A percentile compares a stretch with the other conserved stretches of the same genome.
Evolutionary conservation across 495 filamentous ascomycete genomes (phyloP).

Genomic region (Aspergillus nidulans): DNA sequence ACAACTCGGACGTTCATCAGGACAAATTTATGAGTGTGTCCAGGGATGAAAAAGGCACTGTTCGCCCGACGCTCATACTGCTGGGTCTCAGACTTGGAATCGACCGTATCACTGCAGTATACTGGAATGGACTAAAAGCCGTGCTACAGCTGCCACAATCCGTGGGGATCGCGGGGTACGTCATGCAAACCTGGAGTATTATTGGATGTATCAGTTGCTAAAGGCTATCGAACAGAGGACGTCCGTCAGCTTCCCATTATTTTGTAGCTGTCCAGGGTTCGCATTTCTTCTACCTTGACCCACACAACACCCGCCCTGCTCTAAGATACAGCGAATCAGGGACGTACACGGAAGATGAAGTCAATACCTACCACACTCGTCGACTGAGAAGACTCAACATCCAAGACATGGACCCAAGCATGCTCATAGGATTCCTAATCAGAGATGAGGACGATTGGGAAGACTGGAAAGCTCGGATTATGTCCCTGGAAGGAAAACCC

Average conservation of each 20-base stretch:
- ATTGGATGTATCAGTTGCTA: neutral
- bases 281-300: constrained; percentile 91
- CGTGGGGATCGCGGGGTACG: constrained; percentile 92
- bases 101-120: constrained; percentile 86
- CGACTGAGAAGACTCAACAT: constrained; percentile 77
- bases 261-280: constrained; percentile 93
- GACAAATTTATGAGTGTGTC: constrained; percentile 77
- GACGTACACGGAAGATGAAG: constrained; percentile 63
- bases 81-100: constrained; percentile 87
- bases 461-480: constrained; percentile 68
- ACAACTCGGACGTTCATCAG: constrained; percentile 88
- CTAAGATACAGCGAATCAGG: constrained; percentile 53
- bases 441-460: constrained; percentile 76
- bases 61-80: constrained; percentile 83
- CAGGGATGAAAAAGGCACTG: constrained; percentile 53
- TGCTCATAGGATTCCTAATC: constrained; percentile 96
- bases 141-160: constrained; percentile 81
- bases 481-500: constrained; percentile 67
- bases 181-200: neutral
- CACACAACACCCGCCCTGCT: constrained; percentile 71
- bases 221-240: constrained; percentile 54
- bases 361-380: constrained; percentile 82
- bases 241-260: constrained; percentile 92
- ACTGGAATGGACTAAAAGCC: constrained; percentile 82
- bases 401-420: constrained; percentile 95